Conservation (phyloP, 2,329 filamentous ascomycete species). For the Fusarium sp. region DNA sequence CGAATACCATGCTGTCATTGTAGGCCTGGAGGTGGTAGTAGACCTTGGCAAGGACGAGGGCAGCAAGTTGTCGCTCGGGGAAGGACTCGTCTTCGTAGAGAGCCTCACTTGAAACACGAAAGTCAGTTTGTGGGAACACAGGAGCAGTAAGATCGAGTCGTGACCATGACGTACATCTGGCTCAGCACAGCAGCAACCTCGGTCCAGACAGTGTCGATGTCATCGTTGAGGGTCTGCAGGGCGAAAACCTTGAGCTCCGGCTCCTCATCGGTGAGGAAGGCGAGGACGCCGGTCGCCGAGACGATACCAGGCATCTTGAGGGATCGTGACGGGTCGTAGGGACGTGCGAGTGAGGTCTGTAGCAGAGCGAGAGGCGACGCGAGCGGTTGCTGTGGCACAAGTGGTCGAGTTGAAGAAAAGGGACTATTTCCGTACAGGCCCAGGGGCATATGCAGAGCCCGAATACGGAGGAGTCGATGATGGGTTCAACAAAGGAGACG, state of each 20-base stretch:
- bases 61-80: slow-evolving; percentile 92
- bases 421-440: slow-evolving; percentile 35
- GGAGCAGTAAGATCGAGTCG: neutral
- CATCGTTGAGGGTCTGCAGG: slow-evolving; percentile 92
- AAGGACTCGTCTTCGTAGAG: slow-evolving; percentile 97
- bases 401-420: slow-evolving; percentile 25
- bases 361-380: slow-evolving; percentile 34
- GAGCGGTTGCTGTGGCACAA: slow-evolving; percentile 27
- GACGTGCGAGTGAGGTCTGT: slow-evolving; percentile 31
- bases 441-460: slow-evolving; percentile 38
- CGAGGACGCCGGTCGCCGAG: slow-evolving; percentile 93
- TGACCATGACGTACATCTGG: slow-evolving; percentile 77
- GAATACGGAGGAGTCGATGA: slow-evolving; percentile 8
- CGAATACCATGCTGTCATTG: slow-evolving; percentile 99
- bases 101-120: slow-evolving; percentile 75
- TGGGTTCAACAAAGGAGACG: slow-evolving; percentile 18
- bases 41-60: slow-evolving; percentile 94
- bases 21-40: slow-evolving; percentile 99
- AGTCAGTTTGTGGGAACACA: slow-evolving; percentile 22
- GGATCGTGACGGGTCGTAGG: slow-evolving; percentile 30
- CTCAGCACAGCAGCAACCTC: slow-evolving; percentile 93
- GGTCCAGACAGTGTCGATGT: slow-evolving; percentile 97
- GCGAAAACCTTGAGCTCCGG: slow-evolving; percentile 94
- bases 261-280: slow-evolving; percentile 95
- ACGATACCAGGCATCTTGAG: slow-evolving; percentile 87